Evolutionary conservation across 2,329 filamentous ascomycete genomes (phyloP), one percentile per base, ranked within the genome.

Genomic region (Xylariomycetidae sp.): DNA sequence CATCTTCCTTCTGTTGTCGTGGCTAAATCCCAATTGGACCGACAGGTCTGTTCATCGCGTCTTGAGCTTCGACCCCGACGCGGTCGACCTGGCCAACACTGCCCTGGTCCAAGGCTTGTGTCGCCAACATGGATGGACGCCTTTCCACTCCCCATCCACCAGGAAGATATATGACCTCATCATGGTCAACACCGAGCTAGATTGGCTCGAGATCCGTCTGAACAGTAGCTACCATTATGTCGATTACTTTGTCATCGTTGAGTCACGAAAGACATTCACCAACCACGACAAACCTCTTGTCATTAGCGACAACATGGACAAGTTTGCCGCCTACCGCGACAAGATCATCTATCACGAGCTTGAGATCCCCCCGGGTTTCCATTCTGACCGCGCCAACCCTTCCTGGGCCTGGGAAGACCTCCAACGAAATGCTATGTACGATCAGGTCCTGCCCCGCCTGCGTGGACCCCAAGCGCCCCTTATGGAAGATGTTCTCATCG

Each of bases 161-260:
- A 66, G 74, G 31, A 76, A 74, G 49, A 60, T 79, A 19, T 79
- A 77, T 52, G 79, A 83, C 50, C 62, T 83, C 2, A 64, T 80
- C 46, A 70, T 81, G 64, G 57, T 82, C 45, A 80, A 77, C 44
- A 71, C 66, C 3, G 79, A 82, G 57, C 63, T 82, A 10, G 78
- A 82, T 57, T 79, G 75, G 67, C 64, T 83, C 26, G 78, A 83
- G 53, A 73, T 84, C 30, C 72, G 77, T 9, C 62, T 83, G 3
- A 66, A 76, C 46, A 72, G 72, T 3, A 66, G 79, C 12, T 70
- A 72, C 36, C 55, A 70, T 25, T 58, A 70, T 26, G 75, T 82
- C 38, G 78, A 83, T 58, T 80, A 80, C 56, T 83, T 80, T 45
- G 63, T 83, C 47, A 67, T 83, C 20, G 67, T 82, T 31, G 79